phyloP scores from a whole-genome alignment of 2,329 filamentous ascomycete species.

The Penicillium sp. region DNA sequence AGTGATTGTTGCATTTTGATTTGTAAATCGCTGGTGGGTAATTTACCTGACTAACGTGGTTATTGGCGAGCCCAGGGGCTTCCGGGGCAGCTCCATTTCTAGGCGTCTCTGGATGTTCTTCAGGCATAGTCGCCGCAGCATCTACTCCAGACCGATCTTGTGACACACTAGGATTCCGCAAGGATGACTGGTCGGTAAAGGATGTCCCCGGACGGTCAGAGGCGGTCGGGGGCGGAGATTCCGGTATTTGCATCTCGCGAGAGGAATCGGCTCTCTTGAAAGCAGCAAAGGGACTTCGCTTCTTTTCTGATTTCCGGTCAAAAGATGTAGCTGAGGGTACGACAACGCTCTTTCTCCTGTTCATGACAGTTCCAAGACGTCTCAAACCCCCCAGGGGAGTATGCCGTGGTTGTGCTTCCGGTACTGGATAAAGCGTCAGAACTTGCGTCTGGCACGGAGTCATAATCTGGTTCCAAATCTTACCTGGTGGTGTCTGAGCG shows the following conservation, averaged over 20 bases:
- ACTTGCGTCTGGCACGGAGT: background rate
- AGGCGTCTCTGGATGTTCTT: conserved; percentile 15
- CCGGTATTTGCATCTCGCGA: conserved; percentile 32
- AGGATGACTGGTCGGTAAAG: conserved; percentile 22
- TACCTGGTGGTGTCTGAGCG: conserved; percentile 29
- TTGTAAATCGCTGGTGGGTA: conserved; percentile 1
- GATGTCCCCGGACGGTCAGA: conserved; percentile 28
- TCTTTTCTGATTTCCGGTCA: conserved; percentile 32
- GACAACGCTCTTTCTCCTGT: conserved; percentile 38
- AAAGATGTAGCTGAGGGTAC: conserved; percentile 26
- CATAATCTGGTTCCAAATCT: conserved; percentile 12
- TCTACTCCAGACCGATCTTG: conserved; percentile 19
- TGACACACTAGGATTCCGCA: conserved; percentile 23
- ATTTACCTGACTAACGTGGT: conserved; percentile 19
- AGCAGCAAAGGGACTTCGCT: conserved; percentile 36
- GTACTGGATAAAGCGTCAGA: conserved; percentile 11
- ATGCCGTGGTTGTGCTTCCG: conserved; percentile 33
- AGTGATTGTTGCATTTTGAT: conserved; percentile 1
- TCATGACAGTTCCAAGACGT: conserved; percentile 42
- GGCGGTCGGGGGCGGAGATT: conserved; percentile 24
- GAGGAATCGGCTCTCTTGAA: conserved; percentile 37
- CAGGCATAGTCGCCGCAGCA: conserved; percentile 16
- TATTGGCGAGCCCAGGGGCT: conserved; percentile 14
- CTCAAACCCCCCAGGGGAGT: conserved; percentile 39
- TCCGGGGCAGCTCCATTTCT: conserved; percentile 26